Base-by-base conservation (phyloP, 2,329 filamentous ascomycete species). In the Ophiocordyceps robertsii region DNA sequence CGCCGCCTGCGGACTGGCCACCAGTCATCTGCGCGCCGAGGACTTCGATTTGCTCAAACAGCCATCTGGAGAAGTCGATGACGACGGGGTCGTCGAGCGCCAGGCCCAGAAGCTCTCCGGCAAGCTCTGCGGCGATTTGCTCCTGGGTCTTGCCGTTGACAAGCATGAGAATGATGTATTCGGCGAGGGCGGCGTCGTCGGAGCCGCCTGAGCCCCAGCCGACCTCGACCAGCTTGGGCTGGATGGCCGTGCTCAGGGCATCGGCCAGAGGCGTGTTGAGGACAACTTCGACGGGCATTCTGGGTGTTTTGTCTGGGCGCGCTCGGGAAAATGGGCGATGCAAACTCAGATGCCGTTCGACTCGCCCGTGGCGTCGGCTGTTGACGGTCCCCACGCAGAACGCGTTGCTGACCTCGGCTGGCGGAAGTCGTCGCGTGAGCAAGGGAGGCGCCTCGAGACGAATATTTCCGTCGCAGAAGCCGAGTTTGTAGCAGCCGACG, bases 101-200 rank as follows among this genome's bases (percentile, higher is more conserved):
- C 5, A 95, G 74, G 44, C 80, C 80, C 3, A 98, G 75, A 36
- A 98, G 74, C 54, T 98, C 92, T 49, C 81, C 83, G 1, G 89
- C 84, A 13, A 98, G 77, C 60, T 98, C 92, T 37, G 77, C 70
- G 10, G 88, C 84, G 50, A 98, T 90, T 59, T 95, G 83, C 40
- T 89, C 80, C 59, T 94, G 82, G 4, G 84, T 88, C 64, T 95
- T 95, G 54, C 89, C 87, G 65, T 95, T 96, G 48, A 86, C 86
- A 29, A 98, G 76, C 90, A 96, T 95, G 49, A 96, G 77, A 45
- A 96, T 83, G 51, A 98, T 92, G 66, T 96, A 98, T 66, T 98
- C 92, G 46, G 88, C 82, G 46, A 98, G 76, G 32, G 87, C 85
- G 21, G 82, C 81, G 61, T 90, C 87, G 53, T 86, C 83, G 43